A percentile compares a stretch with the other conserved stretches of the same genome.
Evolutionary conservation across 805 yeast species (phyloP).

Genomic region (Lachancea mirantina): DNA sequence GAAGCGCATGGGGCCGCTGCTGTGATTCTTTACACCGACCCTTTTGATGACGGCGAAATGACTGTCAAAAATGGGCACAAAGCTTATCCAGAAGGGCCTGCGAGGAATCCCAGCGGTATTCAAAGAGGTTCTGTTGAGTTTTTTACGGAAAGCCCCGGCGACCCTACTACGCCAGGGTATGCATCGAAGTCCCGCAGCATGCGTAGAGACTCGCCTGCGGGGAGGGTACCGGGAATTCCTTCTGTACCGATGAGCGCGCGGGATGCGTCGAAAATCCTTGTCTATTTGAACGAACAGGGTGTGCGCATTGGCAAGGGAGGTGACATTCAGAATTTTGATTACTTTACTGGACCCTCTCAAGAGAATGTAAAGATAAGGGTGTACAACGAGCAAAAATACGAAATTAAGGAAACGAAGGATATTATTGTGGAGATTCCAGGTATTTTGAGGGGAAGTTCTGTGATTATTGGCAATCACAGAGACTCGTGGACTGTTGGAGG

Average conservation of each 20-base stretch:
- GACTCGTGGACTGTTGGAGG: slow-evolving; percentile 47
- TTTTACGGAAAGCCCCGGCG: slow-evolving; percentile 59
- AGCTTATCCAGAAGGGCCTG: slow-evolving; percentile 58
- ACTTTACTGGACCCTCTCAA: slow-evolving; percentile 42
- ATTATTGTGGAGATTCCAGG: slow-evolving; percentile 53
- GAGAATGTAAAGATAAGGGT: slow-evolving; percentile 30
- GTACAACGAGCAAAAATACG: slow-evolving; percentile 37
- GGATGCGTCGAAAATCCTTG: slow-evolving; percentile 38
- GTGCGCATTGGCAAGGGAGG: slow-evolving; percentile 35
- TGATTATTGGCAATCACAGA: slow-evolving; percentile 50
- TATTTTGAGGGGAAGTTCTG: slow-evolving; percentile 42
- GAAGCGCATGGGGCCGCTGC: slow-evolving; percentile 57
- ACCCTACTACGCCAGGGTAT: slow-evolving; percentile 72
- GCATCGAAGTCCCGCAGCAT: slow-evolving; percentile 41
- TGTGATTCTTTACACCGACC: slow-evolving; percentile 38
- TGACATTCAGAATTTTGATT: slow-evolving; percentile 36
- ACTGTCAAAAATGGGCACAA: slow-evolving; percentile 49
- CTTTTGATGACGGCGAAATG: slow-evolving; percentile 49
- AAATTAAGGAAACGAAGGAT: slow-evolving; percentile 40
- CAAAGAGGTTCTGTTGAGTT: slow-evolving; percentile 56
- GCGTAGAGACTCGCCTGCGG: slow-evolving; percentile 36
- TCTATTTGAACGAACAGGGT: slow-evolving; percentile 34
- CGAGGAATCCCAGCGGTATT: slow-evolving; percentile 53
- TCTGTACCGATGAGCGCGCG: slow-evolving; percentile 43
- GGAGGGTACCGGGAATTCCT: slow-evolving; percentile 45